These are phyloP conservation scores for Hypoxylon sp. DNA, from an alignment of 2,329 filamentous ascomycete species.

Conservation along the genomic window DNA sequence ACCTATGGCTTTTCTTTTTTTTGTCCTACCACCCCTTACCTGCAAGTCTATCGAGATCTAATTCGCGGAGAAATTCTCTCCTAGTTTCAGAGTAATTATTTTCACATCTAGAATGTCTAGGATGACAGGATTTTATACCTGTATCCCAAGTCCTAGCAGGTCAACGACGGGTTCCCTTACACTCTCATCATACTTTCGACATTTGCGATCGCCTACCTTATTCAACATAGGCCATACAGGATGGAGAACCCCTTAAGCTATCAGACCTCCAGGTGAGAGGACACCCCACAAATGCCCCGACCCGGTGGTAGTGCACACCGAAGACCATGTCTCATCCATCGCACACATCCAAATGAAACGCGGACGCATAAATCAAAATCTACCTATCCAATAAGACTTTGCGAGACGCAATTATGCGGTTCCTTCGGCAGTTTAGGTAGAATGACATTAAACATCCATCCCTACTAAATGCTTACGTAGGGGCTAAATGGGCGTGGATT, in stretches of 20 bases:
- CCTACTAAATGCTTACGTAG: background rate
- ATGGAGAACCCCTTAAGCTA: background rate
- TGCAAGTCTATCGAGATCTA: background rate
- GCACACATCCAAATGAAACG: background rate
- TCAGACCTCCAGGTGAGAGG: constrained; percentile 2
- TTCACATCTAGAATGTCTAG: background rate
- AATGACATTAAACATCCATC: background rate
- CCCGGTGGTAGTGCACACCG: background rate
- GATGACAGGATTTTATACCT: background rate
- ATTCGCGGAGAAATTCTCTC: background rate
- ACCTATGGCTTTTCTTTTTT: background rate
- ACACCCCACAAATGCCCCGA: background rate
- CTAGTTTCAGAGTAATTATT: background rate
- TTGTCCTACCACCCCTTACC: background rate
- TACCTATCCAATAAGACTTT: background rate
- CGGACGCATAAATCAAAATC: background rate
- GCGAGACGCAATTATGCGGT: background rate
- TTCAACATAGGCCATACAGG: background rate
- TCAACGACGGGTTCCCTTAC: background rate
- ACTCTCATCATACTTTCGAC: background rate
- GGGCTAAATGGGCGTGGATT: background rate
- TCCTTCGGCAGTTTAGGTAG: background rate
- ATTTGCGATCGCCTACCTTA: background rate
- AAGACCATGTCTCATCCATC: background rate
- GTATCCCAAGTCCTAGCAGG: background rate